A percentile compares a stretch with the other conserved stretches of the same genome.
These are phyloP conservation scores for Fusarium sp. DNA, from an alignment of 2,329 filamentous ascomycete species.

Conservation along the genomic window DNA sequence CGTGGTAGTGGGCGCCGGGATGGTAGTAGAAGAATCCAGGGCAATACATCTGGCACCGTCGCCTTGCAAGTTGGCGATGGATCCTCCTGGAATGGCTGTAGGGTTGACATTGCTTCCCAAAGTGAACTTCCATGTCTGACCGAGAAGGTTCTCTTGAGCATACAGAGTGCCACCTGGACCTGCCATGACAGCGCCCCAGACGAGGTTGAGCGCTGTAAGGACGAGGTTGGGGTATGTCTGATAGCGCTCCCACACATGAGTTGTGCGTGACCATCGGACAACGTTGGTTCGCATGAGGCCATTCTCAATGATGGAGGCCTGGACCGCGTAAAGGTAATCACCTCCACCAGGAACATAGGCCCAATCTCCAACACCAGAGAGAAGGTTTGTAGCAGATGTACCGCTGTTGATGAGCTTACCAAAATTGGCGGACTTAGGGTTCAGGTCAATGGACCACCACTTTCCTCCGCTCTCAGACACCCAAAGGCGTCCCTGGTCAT, in stretches of 20 bases:
- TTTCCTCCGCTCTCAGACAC: constrained; percentile 1
- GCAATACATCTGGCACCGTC: constrained; percentile 7
- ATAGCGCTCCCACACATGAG: constrained; percentile 13
- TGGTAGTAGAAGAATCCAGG: not conserved
- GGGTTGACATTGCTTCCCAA: not conserved
- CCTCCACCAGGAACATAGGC: constrained; percentile 7
- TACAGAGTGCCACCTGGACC: not conserved
- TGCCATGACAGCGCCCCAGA: constrained; percentile 2
- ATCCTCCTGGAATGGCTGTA: not conserved
- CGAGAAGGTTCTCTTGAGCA: constrained; percentile 6
- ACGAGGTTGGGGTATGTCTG: constrained; percentile 8
- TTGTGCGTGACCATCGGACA: constrained; percentile 18
- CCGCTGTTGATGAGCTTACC: constrained; percentile 3
- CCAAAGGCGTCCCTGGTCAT: constrained; percentile 5
- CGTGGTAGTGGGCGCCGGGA: not conserved
- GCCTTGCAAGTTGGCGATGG: not conserved
- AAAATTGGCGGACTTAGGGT: not conserved
- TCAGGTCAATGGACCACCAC: constrained; percentile 10
- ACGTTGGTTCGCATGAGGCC: constrained; percentile 18
- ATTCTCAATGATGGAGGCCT: constrained; percentile 1
- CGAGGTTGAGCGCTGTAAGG: not conserved
- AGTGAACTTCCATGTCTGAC: constrained; percentile 9
- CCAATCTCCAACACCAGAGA: constrained; percentile 4
- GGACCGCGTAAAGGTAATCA: constrained; percentile 6
- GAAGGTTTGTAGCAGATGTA: not conserved